Percentiles rank a stretch among this genome's conserved stretches.
Evolutionary conservation across 345 rosid species (phyloP).

Genomic region (Kandelia obovata): DNA sequence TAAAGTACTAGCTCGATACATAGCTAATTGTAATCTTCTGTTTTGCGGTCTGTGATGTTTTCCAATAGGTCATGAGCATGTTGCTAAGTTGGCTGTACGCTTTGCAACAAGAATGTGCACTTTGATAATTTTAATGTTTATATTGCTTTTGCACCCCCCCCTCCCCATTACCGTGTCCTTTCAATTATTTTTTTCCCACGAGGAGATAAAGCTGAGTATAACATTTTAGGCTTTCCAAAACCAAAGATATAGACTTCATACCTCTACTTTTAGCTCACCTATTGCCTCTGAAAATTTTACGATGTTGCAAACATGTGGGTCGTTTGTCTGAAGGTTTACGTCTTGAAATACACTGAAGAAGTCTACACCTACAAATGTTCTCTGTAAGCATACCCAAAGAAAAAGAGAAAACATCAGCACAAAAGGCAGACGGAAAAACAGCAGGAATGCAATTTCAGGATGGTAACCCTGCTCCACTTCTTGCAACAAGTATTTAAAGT

Average conservation of each 20-base stretch:
- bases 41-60: neutral
- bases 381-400: slow-evolving; percentile 40
- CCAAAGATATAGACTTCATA: slow-evolving; percentile 24
- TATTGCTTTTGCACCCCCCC: too few species aligned
- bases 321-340: slow-evolving; percentile 60
- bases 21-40: too few species aligned
- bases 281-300: slow-evolving; percentile 75
- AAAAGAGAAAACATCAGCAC: neutral
- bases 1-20: too few species aligned
- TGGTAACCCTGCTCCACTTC: too few species aligned
- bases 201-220: too few species aligned
- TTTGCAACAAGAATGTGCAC: too few species aligned
- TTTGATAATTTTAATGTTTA: too few species aligned
- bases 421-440: neutral
- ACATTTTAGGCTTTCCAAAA: neutral
- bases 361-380: slow-evolving; percentile 93
- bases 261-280: slow-evolving; percentile 97
- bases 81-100: neutral
- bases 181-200: too few species aligned
- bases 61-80: neutral
- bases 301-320: slow-evolving; percentile 86
- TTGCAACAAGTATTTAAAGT: too few species aligned
- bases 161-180: too few species aligned
- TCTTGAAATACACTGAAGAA: slow-evolving; percentile 87
- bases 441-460: neutral